Percentiles rank a stretch among this genome's conserved stretches.
Evolutionary conservation across 176 grass and related monocot species (phyloP).

Genomic region (Aegilops sharonensis): DNA sequence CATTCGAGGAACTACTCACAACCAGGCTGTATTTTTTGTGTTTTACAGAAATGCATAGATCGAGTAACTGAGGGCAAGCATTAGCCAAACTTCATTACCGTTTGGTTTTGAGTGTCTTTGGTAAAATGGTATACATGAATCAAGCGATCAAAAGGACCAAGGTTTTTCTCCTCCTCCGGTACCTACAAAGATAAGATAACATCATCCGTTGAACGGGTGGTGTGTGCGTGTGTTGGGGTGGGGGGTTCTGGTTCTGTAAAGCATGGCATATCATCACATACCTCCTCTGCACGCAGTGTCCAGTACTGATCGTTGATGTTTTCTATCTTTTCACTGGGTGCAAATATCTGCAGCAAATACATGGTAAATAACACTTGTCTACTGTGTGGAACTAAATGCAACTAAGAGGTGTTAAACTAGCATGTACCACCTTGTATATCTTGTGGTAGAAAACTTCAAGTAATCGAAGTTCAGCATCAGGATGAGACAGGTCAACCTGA

Average conservation of each 20-base stretch:
- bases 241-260: conserved; percentile 10
- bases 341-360: conserved; percentile 71
- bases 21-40: background rate
- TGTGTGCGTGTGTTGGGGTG: too few relatives aligned
- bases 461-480: conserved; percentile 82
- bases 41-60: background rate
- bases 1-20: background rate
- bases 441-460: conserved; percentile 99
- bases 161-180: conserved; percentile 94
- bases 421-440: conserved; percentile 86
- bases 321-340: conserved; percentile 88
- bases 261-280: conserved; percentile 16
- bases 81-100: conserved; percentile 56
- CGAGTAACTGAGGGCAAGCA: background rate
- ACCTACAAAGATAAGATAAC: conserved; percentile 54
- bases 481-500: conserved; percentile 84
- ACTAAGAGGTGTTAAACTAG: conserved; percentile 23
- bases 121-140: conserved; percentile 99
- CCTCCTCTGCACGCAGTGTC: conserved; percentile 97
- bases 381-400: background rate
- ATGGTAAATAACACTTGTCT: conserved; percentile 18
- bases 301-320: conserved; percentile 99
- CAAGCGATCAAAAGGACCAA: conserved; percentile 81
- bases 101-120: conserved; percentile 91
- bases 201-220: background rate